Percentiles rank a stretch among this genome's conserved stretches.
Evolutionary conservation across 225 moss, liverwort and hornwort species (phyloP).

Genomic region (Pseudisothecium myosuroides): DNA sequence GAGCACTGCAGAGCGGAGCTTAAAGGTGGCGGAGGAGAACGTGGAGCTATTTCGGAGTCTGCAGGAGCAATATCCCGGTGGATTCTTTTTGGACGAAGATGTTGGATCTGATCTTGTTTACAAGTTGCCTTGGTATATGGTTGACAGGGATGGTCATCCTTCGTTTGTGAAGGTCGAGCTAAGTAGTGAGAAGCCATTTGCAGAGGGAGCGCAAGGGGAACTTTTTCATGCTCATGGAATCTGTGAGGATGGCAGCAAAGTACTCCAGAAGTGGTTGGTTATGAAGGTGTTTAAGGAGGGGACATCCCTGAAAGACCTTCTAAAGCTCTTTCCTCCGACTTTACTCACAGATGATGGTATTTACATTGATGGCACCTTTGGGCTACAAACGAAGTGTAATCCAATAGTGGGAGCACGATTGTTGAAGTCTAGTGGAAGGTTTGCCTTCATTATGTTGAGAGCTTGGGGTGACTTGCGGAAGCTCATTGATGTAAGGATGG

Average conservation of each 20-base stretch:
- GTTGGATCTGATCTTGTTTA: no score
- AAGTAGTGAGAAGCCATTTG: background rate
- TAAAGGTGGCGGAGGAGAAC: background rate
- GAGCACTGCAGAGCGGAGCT: no score
- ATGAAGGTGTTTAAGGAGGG: background rate
- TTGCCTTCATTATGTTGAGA: background rate
- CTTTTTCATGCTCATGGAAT: background rate
- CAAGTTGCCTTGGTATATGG: fast-evolving
- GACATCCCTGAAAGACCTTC: background rate
- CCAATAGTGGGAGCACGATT: background rate
- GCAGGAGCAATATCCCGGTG: background rate
- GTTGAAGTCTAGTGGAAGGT: background rate
- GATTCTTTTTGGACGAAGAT: background rate
- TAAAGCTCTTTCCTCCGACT: background rate
- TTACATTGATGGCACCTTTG: fast-evolving
- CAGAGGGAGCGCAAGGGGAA: background rate
- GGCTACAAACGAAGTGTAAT: fast-evolving
- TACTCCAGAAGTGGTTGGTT: background rate
- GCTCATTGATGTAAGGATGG: background rate
- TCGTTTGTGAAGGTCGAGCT: fast-evolving
- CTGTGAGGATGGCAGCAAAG: fast-evolving
- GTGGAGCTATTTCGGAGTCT: background rate
- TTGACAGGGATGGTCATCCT: background rate
- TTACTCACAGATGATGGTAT: background rate
- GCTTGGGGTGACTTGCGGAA: background rate